Base-by-base conservation (phyloP, 805 yeast species). In the Saccharomyces kudriavzevii region DNA sequence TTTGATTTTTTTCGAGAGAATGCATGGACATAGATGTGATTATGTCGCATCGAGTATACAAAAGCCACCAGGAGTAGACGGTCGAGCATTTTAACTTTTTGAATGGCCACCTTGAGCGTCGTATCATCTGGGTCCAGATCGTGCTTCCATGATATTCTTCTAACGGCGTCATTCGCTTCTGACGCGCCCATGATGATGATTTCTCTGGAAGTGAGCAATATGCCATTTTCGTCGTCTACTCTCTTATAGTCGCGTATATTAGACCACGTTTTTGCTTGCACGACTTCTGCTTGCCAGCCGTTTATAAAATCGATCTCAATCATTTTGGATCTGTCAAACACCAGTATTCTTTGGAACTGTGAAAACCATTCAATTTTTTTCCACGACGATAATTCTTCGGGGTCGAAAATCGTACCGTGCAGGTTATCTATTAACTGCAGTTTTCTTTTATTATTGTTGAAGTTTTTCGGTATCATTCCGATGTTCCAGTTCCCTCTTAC, bases 141-240 rank as follows among this genome's bases (percentile, higher is more conserved):
- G 66, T 89, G 96, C 56, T 83, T 85, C 91, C 95, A 87, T 0
- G 91, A 78, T 1, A 89, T 61, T 2, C 80, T 55, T 54, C 86
- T 74, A n/a, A 80, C 62, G 3, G 69, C 66, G 8, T 57, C 62
- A 1, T 70, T 68, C 14, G 58, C 52, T 17, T 64, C 64, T 31
- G 50, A 56, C 11, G 72, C 56, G 20, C 68, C 72, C 20, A 84
- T 59, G 75, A 90, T 71, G 0, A 81, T 76, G 6, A 90, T 50
- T 60, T 87, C 91, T 53, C 77, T 79, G 0, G 89, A 77, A 0
- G 96, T 87, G 27, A 89, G 68, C 5, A 87, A 60, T 45, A 85
- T 75, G 3, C 77, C 69, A 54, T 75, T 71, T 2, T 69, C 58
- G 8, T 65, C 73, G 43, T 62, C 62, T 11, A 72, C 65, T 46